A percentile compares a stretch with the other conserved stretches of the same genome.
Evolutionary conservation across 1,139 yeast species (phyloP).

Genomic region (Geotrichum carabidarum): DNA sequence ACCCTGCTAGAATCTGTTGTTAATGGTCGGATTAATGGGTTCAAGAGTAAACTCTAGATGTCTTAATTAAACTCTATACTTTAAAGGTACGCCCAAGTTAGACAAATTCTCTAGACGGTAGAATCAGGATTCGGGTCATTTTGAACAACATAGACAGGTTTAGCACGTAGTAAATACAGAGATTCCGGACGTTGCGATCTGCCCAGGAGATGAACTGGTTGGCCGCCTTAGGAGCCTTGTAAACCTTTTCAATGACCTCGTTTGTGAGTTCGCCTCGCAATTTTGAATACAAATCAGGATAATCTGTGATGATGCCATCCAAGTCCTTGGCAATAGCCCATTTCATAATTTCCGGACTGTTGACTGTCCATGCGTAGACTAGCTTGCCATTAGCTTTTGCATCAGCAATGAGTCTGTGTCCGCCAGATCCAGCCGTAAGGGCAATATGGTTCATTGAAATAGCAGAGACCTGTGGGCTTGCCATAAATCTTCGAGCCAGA

Average conservation of each 20-base stretch:
- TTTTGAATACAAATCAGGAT: conserved; percentile 41
- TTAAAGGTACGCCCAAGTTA: background rate
- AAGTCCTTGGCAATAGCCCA: conserved; percentile 47
- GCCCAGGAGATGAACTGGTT: conserved; percentile 6
- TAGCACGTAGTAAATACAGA: conserved; percentile 1
- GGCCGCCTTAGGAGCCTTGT: conserved; percentile 17
- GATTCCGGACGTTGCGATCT: conserved; percentile 8
- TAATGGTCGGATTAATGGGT: conserved; percentile 21
- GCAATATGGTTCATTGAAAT: conserved; percentile 43
- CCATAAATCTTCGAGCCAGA: conserved; percentile 37
- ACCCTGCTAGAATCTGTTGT: conserved; percentile 41
- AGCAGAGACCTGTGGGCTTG: conserved; percentile 11
- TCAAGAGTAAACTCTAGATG: background rate
- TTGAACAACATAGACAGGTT: conserved; percentile 6
- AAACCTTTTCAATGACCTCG: conserved; percentile 22
- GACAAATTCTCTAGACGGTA: conserved; percentile 2
- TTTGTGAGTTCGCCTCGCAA: conserved; percentile 19
- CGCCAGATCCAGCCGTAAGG: conserved; percentile 41
- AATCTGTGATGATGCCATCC: conserved; percentile 61
- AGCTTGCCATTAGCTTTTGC: conserved; percentile 45
- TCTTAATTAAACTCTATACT: background rate
- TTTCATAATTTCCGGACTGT: conserved; percentile 43
- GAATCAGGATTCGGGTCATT: conserved; percentile 4
- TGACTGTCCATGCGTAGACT: conserved; percentile 81
- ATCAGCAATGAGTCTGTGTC: conserved; percentile 37